Evolutionary conservation across 345 rosid species (phyloP), one percentile per base, ranked within the genome.

Genomic region (Pugionium cornutum): DNA sequence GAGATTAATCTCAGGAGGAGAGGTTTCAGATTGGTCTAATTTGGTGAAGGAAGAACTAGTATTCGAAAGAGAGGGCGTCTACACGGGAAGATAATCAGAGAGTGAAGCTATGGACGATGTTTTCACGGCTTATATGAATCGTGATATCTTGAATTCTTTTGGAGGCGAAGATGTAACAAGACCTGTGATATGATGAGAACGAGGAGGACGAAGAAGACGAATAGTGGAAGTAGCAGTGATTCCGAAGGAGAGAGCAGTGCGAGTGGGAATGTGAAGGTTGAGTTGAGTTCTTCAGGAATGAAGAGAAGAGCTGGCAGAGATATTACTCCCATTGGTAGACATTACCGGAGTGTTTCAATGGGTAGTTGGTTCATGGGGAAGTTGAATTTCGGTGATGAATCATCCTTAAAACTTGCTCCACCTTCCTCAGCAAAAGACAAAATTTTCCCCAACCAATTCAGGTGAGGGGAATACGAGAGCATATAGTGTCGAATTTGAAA

Each of bases 241-340:
- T 83, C 86, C 28, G 95, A 88, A 75, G 91, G 77, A 1, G 95
- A 88, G 25, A 85, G 95, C 68, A 68, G 82, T 53, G 77, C 78
- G 26, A 70, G 74, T 67, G 79, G 76, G 18, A 70, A 76, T 9
- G 36, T 35, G 25, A 75, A 74, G 62, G 76, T 31, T 60, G 71
- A 55, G 32, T 47, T 64, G 40, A 52, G 54, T 64, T 44, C 68
- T 70, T 45, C 66, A 29, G 72, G 58, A 1, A 54, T 75, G 50
- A 88, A 86, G 83, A 74, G 91, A 75, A 68, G 80, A 66, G 95
- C 95, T 0, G 69, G 60, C 5, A 82, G 80, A 41, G 91, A 88
- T 46, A 84, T 82, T 65, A 82, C 80, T 64, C 81, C 83, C 0
- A 70, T 83, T 11, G 25, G 54, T 30, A 75, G 89, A 33, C 95